Evolutionary conservation across 192 early-diverging fungal species (phyloP).

Genomic region (Coemansia guatemalensis): DNA sequence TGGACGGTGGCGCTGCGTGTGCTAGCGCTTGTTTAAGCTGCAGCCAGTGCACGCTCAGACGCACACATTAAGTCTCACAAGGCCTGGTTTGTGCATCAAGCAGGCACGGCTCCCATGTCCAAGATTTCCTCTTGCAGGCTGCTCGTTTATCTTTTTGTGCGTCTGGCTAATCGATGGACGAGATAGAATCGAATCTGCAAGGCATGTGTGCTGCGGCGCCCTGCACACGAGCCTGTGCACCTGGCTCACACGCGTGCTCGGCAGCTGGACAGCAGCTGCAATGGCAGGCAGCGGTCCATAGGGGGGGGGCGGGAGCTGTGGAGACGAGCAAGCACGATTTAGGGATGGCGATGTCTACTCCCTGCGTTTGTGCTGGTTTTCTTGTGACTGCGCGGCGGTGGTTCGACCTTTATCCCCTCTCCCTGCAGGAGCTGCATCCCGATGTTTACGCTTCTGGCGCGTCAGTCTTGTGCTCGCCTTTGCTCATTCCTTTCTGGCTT

Average conservation of each 20-base stretch:
- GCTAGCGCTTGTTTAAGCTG: not conserved
- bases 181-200: not conserved
- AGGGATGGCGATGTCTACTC: not conserved
- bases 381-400: not conserved
- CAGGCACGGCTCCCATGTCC: too few species aligned
- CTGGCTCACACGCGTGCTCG: not conserved
- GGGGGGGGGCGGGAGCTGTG: not conserved
- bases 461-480: not conserved
- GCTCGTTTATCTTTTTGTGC: not conserved
- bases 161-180: too few species aligned
- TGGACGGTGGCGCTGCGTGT: not conserved
- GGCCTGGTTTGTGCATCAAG: too few species aligned
- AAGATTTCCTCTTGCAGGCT: not conserved
- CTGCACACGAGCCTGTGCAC: not conserved
- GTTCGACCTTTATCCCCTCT: not conserved
- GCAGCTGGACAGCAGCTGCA: not conserved
- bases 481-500: not conserved
- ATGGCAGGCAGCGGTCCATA: not conserved
- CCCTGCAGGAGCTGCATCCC: not conserved
- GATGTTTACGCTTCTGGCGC: not conserved
- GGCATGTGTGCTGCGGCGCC: not conserved
- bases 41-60: not conserved
- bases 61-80: not conserved
- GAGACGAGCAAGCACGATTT: not conserved
- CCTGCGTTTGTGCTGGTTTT: not conserved